Percentiles rank a stretch among this genome's conserved stretches.
phyloP scores from a whole-genome alignment of 352 stramenopile genomes.

The Phytopythium vexans region DNA sequence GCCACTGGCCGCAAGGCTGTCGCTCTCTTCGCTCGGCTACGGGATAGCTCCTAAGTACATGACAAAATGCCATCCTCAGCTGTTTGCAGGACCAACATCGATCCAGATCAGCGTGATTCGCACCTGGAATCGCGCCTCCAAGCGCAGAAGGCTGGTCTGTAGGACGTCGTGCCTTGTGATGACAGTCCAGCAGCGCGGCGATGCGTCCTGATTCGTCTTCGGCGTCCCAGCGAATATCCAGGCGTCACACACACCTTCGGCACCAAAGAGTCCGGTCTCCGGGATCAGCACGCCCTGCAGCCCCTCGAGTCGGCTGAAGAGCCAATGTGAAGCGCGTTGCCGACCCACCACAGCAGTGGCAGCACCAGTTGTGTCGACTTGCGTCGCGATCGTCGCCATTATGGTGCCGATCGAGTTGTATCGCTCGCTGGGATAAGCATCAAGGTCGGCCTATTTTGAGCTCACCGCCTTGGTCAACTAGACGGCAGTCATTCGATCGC shows the following conservation, averaged over 20 bases:
- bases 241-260: conserved; percentile 33
- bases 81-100: too few species aligned
- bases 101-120: neutral
- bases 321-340: conserved; percentile 26
- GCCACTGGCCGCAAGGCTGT: neutral
- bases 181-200: neutral
- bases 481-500: too few species aligned
- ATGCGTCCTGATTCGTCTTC: conserved; percentile 6
- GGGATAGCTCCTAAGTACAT: conserved; percentile 8
- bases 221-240: conserved; percentile 18
- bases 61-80: too few species aligned
- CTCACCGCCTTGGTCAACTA: too few species aligned
- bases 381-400: too few species aligned
- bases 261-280: conserved; percentile 37
- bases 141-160: conserved; percentile 30
- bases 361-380: too few species aligned
- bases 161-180: conserved; percentile 12
- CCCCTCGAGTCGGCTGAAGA: conserved; percentile 26
- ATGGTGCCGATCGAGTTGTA: too few species aligned
- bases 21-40: neutral
- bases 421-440: too few species aligned
- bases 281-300: conserved; percentile 19
- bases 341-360: conserved; percentile 1
- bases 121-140: conserved; percentile 37
- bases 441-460: too few species aligned